Evolutionary conservation across 75 land plant genomes (phyloP), one percentile per base, ranked within the genome.

Genomic region (Azolla pinnata): DNA sequence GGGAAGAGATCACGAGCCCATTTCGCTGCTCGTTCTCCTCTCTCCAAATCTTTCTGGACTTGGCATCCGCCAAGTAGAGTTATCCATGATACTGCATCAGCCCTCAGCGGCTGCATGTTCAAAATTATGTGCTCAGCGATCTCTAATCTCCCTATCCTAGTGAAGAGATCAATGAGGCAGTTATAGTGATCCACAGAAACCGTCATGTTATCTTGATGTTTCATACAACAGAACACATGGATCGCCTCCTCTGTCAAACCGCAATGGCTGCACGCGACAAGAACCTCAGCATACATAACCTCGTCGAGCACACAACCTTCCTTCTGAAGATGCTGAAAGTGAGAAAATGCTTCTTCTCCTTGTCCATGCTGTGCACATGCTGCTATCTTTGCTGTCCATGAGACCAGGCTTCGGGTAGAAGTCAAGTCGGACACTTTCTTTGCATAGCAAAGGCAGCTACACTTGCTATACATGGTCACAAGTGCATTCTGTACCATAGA

Each of bases 41-140:
- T 44, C 12, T 25, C 44, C 14, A 61, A 14, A 33, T 68, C 59
- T 14, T 67, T 59, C 57, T 75, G 79, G 32, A 65, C 45, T 62
- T 60, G 71, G 35, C 85, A 82, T 10, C 79, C 79, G 30, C 67
- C 54, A 32, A 79, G 57, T 46, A 82, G 66, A 21, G 77, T 61
- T 19, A 67, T 69, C 34, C 81, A 61, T 23, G 65, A 31, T 29
- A 65, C 31, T 2, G 55, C 42, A 60, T 68, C 42, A 8, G 74
- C 55, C 18, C 65, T 56, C 50, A 38, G 34, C 1, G 63, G 58
- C 12, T 60, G 74, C 61, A 59, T 67, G 33, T 4, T 48, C 38
- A 48, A 52, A 49, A 59, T 67, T 19, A 67, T 49, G 0, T 14
- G 1, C 54, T 58, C 33, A 25, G 69, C 62, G 21, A 58, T 61